Evolutionary conservation across 768 basidiomycete genomes (phyloP).

Genomic region (Amanita jacksonii): DNA sequence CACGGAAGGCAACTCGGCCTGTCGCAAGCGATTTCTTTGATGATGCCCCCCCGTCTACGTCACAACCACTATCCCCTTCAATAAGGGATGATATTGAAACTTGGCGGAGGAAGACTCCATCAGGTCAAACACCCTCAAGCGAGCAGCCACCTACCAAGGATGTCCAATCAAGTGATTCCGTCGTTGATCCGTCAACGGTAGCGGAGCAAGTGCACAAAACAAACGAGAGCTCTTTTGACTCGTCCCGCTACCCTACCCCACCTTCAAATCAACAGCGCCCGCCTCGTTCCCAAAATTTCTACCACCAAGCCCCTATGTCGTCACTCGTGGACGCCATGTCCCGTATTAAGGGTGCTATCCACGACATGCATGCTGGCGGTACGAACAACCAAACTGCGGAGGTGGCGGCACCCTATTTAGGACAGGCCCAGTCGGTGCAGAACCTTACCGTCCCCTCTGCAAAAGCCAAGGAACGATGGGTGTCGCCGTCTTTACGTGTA

Average conservation of each 20-base stretch:
- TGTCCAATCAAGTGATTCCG: not conserved
- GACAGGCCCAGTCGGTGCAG: constrained; percentile 13
- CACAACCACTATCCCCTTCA: constrained; percentile 6
- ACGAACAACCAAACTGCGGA: constrained; percentile 21
- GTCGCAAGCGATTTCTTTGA: constrained; percentile 70
- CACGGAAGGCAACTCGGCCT: constrained; percentile 31
- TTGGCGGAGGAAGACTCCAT: constrained; percentile 21
- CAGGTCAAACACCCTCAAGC: not conserved
- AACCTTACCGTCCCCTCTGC: constrained; percentile 10
- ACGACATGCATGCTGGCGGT: constrained; percentile 50
- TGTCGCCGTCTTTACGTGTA: constrained; percentile 44
- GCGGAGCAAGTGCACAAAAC: constrained; percentile 1
- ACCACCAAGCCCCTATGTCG: constrained; percentile 53
- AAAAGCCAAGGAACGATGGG: constrained; percentile 39
- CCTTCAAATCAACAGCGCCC: constrained; percentile 20
- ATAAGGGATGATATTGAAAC: constrained; percentile 26
- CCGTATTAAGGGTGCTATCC: constrained; percentile 73
- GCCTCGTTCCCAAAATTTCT: constrained; percentile 30
- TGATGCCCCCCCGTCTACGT: constrained; percentile 22
- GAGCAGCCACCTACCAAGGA: not conserved
- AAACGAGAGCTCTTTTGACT: not conserved
- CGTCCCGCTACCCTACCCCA: constrained; percentile 9
- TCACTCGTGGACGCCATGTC: constrained; percentile 78
- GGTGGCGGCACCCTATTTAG: constrained; percentile 15
- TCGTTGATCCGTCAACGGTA: not conserved